phyloP scores from a whole-genome alignment of 352 stramenopile species.

The Pythium dissotocum region DNA sequence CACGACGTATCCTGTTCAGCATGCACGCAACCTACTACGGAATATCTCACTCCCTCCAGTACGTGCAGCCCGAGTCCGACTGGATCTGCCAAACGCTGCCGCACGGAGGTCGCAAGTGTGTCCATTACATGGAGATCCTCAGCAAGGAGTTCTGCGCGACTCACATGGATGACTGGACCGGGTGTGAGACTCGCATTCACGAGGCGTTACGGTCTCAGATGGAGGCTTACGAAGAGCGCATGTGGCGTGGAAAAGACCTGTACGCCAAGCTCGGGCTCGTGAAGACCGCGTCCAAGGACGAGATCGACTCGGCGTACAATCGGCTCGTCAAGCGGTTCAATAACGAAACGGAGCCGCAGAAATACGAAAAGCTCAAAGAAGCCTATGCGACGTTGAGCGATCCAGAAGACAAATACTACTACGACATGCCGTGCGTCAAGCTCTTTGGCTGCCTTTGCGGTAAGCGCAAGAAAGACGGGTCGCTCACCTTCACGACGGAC shows the following conservation, averaged over 20 bases:
- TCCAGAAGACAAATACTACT: slow-evolving; percentile 83
- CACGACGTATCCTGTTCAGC: slow-evolving; percentile 73
- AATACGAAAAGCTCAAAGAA: slow-evolving; percentile 82
- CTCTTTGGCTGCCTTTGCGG: slow-evolving; percentile 75
- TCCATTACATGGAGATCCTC: slow-evolving; percentile 76
- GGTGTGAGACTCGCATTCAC: slow-evolving; percentile 53
- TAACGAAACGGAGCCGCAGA: slow-evolving; percentile 81
- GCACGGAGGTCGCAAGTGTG: slow-evolving; percentile 56
- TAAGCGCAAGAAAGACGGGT: slow-evolving; percentile 78
- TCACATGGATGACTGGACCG: slow-evolving; percentile 74
- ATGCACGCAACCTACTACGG: slow-evolving; percentile 78
- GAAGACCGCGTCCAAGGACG: slow-evolving; percentile 59
- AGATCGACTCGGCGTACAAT: slow-evolving; percentile 85
- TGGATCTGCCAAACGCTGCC: slow-evolving; percentile 62
- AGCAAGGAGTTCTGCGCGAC: slow-evolving; percentile 62
- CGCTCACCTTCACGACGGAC: slow-evolving; percentile 75
- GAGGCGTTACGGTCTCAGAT: slow-evolving; percentile 64
- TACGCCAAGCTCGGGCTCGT: slow-evolving; percentile 84
- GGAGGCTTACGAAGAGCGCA: slow-evolving; percentile 67
- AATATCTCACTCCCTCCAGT: slow-evolving; percentile 67
- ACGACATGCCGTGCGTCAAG: slow-evolving; percentile 84
- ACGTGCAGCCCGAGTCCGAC: slow-evolving; percentile 77
- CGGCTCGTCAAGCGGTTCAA: slow-evolving; percentile 82
- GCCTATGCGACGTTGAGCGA: slow-evolving; percentile 78
- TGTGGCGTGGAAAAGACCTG: slow-evolving; percentile 78